Conservation (phyloP, 164 flowering plant genomes). For the Umbilicus rupestris region DNA sequence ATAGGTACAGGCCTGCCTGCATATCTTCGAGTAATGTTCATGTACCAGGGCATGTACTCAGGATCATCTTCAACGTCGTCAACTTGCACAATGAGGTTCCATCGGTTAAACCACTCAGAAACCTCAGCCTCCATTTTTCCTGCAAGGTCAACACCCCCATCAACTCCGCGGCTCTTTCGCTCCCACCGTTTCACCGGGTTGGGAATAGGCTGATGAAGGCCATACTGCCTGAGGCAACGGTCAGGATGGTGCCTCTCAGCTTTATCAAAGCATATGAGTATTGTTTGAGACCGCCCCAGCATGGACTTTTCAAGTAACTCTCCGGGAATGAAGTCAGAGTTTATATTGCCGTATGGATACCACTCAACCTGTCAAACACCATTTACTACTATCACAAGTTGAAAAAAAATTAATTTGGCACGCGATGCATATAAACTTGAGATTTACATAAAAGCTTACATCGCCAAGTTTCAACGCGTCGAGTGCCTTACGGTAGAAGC, state of each 20-base stretch:
- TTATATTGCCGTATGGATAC: slow-evolving; percentile 44
- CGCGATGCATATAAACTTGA: background rate
- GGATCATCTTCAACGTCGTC: slow-evolving; percentile 40
- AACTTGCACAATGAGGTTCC: slow-evolving; percentile 31
- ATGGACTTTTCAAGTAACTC: slow-evolving; percentile 25
- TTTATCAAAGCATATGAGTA: slow-evolving; percentile 70
- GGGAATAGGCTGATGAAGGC: slow-evolving; percentile 46
- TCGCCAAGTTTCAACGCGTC: slow-evolving; percentile 45
- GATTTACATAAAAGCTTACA: slow-evolving; percentile 23
- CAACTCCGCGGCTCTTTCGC: slow-evolving; percentile 58
- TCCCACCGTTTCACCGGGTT: slow-evolving; percentile 44
- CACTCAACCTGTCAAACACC: slow-evolving; percentile 43
- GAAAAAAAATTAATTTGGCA: background rate
- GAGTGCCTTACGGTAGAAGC: slow-evolving; percentile 58
- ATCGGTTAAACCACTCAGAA: slow-evolving; percentile 46
- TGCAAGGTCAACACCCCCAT: slow-evolving; percentile 57
- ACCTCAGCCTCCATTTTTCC: slow-evolving; percentile 46
- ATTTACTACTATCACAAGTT: background rate
- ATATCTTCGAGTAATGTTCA: slow-evolving; percentile 44
- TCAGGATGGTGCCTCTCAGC: slow-evolving; percentile 70
- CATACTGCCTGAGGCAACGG: slow-evolving; percentile 61
- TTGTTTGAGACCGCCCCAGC: slow-evolving; percentile 58
- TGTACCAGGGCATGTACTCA: slow-evolving; percentile 58
- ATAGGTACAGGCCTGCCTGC: slow-evolving; percentile 56
- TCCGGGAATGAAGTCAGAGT: slow-evolving; percentile 32